Evolutionary conservation across 1,139 yeast species (phyloP).

Genomic region (Yamadazyma spencermartinsiae): DNA sequence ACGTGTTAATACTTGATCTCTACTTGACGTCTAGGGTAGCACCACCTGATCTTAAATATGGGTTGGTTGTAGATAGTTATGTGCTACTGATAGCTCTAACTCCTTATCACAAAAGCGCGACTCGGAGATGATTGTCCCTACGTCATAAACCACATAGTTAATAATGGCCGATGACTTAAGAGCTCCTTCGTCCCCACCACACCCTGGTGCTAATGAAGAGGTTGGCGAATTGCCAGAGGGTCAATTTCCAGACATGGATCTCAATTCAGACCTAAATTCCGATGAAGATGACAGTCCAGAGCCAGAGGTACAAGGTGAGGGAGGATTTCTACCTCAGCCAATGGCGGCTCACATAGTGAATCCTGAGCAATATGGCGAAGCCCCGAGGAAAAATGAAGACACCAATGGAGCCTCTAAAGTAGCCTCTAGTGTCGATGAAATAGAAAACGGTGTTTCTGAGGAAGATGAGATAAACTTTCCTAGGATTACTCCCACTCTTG

Average conservation of each 20-base stretch:
- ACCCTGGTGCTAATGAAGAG: constrained; percentile 49
- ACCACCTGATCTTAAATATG: background rate
- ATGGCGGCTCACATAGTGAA: too few species aligned
- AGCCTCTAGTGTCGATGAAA: constrained; percentile 2
- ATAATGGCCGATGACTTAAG: background rate
- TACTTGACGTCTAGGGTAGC: too few species aligned
- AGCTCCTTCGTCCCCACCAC: constrained; percentile 49
- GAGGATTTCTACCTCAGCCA: constrained; percentile 6
- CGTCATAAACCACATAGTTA: background rate
- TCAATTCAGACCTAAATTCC: constrained; percentile 44
- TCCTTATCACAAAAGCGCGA: constrained; percentile 2
- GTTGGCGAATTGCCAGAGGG: constrained; percentile 34
- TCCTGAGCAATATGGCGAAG: too few species aligned
- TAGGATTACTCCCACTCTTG: constrained; percentile 12
- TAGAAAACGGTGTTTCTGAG: too few species aligned
- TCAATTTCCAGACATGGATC: constrained; percentile 31
- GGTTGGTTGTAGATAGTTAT: too few species aligned
- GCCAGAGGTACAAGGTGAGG: constrained; percentile 2
- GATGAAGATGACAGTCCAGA: constrained; percentile 21
- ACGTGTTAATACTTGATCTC: too few species aligned
- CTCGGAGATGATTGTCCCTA: too few species aligned
- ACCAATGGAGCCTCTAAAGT: too few species aligned
- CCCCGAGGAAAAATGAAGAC: too few species aligned
- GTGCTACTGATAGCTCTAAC: too few species aligned
- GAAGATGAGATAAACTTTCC: constrained; percentile 5